These are phyloP conservation scores for Lotus japonicus DNA, from an alignment of 306 rosid species.

Conservation along the genomic window DNA sequence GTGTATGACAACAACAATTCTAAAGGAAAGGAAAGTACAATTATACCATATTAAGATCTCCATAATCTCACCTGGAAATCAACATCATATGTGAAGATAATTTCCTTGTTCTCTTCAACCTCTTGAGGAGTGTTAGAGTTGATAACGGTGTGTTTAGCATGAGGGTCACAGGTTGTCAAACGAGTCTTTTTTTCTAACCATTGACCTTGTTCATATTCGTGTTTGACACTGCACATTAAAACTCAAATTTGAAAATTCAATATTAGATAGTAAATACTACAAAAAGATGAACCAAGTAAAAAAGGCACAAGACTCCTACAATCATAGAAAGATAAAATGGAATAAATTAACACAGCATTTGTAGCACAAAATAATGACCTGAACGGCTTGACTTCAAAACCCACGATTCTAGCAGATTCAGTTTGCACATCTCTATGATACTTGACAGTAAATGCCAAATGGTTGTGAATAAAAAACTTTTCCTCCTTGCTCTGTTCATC, in stretches of 20 bases:
- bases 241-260: constrained; percentile 23
- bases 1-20: neutral
- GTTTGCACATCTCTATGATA: constrained; percentile 69
- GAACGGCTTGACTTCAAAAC: constrained; percentile 92
- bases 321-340: neutral
- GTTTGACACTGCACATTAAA: constrained; percentile 66
- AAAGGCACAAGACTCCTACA: neutral
- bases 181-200: constrained; percentile 64
- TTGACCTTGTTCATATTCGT: constrained; percentile 76
- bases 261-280: neutral
- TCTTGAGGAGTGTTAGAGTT: constrained; percentile 90
- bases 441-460: constrained; percentile 85
- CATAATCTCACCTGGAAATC: constrained; percentile 71
- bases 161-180: constrained; percentile 90
- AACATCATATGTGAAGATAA: constrained; percentile 88
- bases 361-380: constrained; percentile 37
- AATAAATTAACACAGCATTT: neutral
- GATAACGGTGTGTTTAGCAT: constrained; percentile 64
- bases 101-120: constrained; percentile 82
- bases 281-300: constrained; percentile 3
- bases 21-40: neutral
- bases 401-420: constrained; percentile 87
- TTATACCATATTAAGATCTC: neutral
- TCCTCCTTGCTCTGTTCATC: constrained; percentile 83
- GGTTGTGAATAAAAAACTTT: constrained; percentile 79